Evolutionary conservation across 306 rosid genomes (phyloP), one percentile per base, ranked within the genome.

Genomic region (Corylus americana): DNA sequence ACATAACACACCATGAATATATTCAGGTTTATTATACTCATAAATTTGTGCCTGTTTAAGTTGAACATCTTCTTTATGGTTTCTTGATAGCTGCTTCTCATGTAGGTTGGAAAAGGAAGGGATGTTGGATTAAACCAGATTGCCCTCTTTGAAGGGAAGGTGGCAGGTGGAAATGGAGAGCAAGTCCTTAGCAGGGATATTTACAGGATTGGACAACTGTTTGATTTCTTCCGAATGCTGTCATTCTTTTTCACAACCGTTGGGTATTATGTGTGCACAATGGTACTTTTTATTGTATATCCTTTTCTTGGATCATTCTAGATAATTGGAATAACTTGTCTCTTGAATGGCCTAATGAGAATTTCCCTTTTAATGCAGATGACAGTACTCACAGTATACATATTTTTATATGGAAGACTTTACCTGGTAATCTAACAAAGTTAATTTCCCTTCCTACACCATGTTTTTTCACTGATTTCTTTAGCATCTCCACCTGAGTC

Each of bases 121-220:
- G 98, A 95, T 85, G 98, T 95, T 74, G 98, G 98, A 58, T 83
- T 95, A 82, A 95, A 92, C 87, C 98, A 95, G 92, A 92, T 95
- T 85, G 98, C 98, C 82, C 92, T 95, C 74, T 95, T 95, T 86
- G 98, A 95, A 89, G 98, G 98, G 72, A 95, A 95, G 86, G 98
- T 95, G 70, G 97, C 98, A 2, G 98, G 98, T 83, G 98, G 98
- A 75, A 95, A 92, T 86, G 98, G 98, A 83, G 98, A 92, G 87
- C 98, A 95, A 85, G 96, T 91, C 68, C 98, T 95, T 72, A 95
- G 98, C 84, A 87, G 98, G 89, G 98, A 95, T 81, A 55, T 92
- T 63, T 95, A 95, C 80, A 92, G 98, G 82, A 80, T 95, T 44
- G 98, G 98, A 54, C 96, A 95, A 77, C 97, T 92, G 61, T 88